Percentiles rank a stretch among this genome's conserved stretches.
Conservation (phyloP, 1,139 yeast species). For the Saccharomyces hybrid region DNA sequence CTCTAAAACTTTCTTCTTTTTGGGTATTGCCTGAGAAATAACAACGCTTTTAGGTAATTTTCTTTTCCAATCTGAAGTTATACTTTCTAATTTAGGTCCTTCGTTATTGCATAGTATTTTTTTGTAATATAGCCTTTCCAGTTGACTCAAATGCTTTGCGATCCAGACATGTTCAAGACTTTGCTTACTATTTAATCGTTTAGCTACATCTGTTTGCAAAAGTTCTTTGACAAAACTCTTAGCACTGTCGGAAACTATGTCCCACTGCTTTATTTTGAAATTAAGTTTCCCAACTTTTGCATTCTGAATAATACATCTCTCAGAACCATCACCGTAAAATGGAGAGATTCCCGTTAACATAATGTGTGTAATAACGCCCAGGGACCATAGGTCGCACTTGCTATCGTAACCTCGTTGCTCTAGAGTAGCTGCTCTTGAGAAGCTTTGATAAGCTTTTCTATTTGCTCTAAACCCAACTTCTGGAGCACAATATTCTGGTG, state of each 20-base stretch:
- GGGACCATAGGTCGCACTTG: conserved; percentile 63
- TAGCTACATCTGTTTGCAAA: conserved; percentile 35
- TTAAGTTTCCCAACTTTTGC: conserved; percentile 38
- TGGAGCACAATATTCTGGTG: conserved; percentile 64
- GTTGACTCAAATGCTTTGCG: conserved; percentile 29
- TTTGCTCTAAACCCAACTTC: conserved; percentile 44
- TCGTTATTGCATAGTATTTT: conserved; percentile 21
- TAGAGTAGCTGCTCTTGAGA: conserved; percentile 27
- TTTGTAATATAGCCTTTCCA: conserved; percentile 27
- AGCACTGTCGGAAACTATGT: conserved; percentile 35
- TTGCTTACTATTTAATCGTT: conserved; percentile 35
- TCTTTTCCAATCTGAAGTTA: conserved; percentile 18
- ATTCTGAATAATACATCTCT: conserved; percentile 33
- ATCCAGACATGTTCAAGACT: conserved; percentile 45
- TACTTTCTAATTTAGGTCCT: background rate
- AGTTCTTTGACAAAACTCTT: conserved; percentile 39
- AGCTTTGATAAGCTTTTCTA: conserved; percentile 18
- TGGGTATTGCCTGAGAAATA: conserved; percentile 14
- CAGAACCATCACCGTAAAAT: conserved; percentile 41
- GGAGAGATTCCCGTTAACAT: conserved; percentile 56
- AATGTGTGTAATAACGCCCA: conserved; percentile 53
- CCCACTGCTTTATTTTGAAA: conserved; percentile 39
- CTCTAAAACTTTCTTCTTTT: conserved; percentile 11
- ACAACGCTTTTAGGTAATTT: conserved; percentile 21
- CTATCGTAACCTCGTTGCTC: conserved; percentile 39